These are phyloP conservation scores for Rhodomyrtus tomentosa DNA, from an alignment of 345 rosid genomes.

Conservation along the genomic window DNA sequence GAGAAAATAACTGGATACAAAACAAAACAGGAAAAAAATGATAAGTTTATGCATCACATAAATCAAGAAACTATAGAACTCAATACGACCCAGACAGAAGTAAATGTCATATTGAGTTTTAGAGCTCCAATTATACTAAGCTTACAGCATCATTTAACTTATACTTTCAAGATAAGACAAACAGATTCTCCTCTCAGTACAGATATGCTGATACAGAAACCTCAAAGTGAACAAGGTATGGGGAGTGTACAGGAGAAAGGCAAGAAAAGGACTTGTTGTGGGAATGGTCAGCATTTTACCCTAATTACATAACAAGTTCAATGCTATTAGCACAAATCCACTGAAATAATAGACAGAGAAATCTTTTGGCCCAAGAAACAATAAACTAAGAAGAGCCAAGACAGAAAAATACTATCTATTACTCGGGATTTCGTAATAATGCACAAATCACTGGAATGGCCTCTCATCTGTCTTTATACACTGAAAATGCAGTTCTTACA, in stretches of 20 bases:
- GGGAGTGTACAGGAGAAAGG: not conserved
- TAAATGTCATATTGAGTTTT: not conserved
- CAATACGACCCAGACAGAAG: not conserved
- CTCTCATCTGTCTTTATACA: not conserved
- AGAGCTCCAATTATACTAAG: not conserved
- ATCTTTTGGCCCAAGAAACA: not conserved
- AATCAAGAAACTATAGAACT: not conserved
- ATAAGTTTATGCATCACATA: not conserved
- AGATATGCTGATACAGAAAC: not conserved
- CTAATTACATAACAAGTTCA: not conserved
- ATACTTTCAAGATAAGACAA: not conserved
- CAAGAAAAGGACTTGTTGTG: not conserved
- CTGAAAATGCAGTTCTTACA: not conserved
- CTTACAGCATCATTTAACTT: not conserved
- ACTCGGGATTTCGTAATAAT: not conserved
- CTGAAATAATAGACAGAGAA: not conserved
- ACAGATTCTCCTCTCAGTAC: not conserved
- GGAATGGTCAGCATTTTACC: not conserved
- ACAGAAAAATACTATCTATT: not conserved
- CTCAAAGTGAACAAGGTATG: not conserved
- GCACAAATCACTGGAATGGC: not conserved
- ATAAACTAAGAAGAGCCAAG: not conserved
- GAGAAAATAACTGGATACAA: constrained; percentile 51
- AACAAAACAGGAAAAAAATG: not conserved
- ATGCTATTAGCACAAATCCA: not conserved